Evolutionary conservation across 2,329 filamentous ascomycete species (phyloP).

Genomic region (Penicillium verrucosum): DNA sequence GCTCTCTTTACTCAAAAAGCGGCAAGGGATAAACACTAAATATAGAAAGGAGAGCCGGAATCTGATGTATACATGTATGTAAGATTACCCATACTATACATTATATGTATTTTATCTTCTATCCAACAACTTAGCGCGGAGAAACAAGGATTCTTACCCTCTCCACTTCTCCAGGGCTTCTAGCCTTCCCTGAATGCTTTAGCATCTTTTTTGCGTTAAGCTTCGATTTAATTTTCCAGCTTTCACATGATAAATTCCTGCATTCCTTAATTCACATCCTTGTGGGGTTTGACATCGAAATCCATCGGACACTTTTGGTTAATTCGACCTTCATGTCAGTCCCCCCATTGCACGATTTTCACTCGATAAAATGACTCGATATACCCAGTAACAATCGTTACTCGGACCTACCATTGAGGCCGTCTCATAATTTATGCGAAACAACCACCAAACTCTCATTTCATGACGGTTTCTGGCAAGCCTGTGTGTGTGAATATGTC

Average conservation of each 20-base stretch:
- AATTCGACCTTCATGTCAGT: constrained; percentile 5
- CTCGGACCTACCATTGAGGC: constrained; percentile 1
- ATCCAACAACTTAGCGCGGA: background rate
- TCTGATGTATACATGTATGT: background rate
- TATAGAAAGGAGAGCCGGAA: background rate
- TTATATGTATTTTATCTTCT: background rate
- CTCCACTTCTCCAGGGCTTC: constrained; percentile 1
- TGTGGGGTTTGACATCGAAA: background rate
- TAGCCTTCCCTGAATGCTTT: background rate
- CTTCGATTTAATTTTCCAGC: background rate
- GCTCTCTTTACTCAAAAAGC: background rate
- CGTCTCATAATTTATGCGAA: background rate
- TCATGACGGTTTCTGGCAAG: background rate
- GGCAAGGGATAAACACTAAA: background rate
- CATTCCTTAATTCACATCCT: background rate
- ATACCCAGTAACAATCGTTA: constrained; percentile 3
- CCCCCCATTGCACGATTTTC: background rate
- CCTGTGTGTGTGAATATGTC: constrained; percentile 25
- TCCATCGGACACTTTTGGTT: constrained; percentile 1
- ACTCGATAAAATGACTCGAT: constrained; percentile 13
- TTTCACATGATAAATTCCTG: constrained; percentile 6
- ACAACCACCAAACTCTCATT: background rate
- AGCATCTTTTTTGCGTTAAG: background rate
- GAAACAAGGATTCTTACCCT: background rate
- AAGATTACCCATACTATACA: background rate